A percentile compares a stretch with the other conserved stretches of the same genome.
These are phyloP conservation scores for Dendrobium catenatum DNA, from an alignment of 106 monocot species.

Conservation along the genomic window DNA sequence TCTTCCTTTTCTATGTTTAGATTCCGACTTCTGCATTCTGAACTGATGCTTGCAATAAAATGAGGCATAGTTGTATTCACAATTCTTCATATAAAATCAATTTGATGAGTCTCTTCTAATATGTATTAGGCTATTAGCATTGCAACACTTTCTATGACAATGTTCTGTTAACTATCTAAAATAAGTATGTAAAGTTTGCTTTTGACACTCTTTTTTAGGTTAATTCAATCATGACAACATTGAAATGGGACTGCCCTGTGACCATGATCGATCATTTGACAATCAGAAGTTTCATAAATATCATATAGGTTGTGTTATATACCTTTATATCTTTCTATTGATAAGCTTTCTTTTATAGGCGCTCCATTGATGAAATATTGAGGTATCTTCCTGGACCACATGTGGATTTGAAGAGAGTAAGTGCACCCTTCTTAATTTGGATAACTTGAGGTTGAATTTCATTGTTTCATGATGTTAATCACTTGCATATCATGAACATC, in stretches of 20 bases:
- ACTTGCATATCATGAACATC: slow-evolving; percentile 5
- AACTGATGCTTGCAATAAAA: not conserved
- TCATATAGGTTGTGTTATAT: not conserved
- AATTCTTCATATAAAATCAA: not conserved
- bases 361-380: slow-evolving; percentile 88
- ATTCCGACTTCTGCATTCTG: not conserved
- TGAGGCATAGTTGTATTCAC: not conserved
- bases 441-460: slow-evolving; percentile 3
- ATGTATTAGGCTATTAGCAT: not conserved
- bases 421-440: slow-evolving; percentile 7
- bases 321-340: not conserved
- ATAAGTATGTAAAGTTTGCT: not conserved
- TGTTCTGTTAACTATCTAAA: not conserved
- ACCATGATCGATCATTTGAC: not conserved
- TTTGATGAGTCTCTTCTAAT: not conserved
- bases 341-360: slow-evolving; percentile 40
- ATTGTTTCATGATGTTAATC: slow-evolving; percentile 3
- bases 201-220: not conserved
- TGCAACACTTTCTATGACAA: not conserved
- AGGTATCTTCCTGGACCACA: slow-evolving; percentile 90
- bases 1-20: not conserved
- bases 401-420: slow-evolving; percentile 84
- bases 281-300: not conserved
- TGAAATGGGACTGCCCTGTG: not conserved
- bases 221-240: not conserved